Evolutionary conservation across 1,139 yeast genomes (phyloP).

Genomic region (Yamadazyma kanchanaburiensis): DNA sequence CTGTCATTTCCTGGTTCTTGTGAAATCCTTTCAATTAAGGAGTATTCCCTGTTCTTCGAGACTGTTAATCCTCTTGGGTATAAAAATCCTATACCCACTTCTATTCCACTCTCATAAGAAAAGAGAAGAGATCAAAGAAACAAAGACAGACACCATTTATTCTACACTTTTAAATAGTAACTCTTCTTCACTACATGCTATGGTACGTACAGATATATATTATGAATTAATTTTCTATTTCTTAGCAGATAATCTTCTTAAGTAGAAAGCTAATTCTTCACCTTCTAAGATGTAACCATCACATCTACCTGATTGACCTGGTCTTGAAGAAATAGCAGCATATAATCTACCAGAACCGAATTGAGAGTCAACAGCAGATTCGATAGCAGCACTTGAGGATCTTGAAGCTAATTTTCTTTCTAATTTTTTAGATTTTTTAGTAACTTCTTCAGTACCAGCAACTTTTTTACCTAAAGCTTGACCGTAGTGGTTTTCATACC

Average conservation of each 20-base stretch:
- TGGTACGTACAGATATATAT: conserved; percentile 12
- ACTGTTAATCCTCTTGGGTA: too few species aligned
- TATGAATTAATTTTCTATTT: conserved; percentile 53
- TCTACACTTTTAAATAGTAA: too few species aligned
- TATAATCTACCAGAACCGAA: conserved; percentile 98
- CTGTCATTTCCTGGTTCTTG: too few species aligned
- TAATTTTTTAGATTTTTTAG: conserved; percentile 73
- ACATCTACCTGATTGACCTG: conserved; percentile 99
- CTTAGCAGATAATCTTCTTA: conserved; percentile 99
- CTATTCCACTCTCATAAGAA: too few species aligned
- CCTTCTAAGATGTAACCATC: conserved; percentile 99
- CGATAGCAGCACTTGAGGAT: conserved; percentile 80
- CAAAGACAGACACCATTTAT: too few species aligned
- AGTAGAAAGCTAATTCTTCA: conserved; percentile 99
- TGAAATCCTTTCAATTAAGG: too few species aligned
- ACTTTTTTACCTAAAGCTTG: conserved; percentile 81
- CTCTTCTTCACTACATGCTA: too few species aligned
- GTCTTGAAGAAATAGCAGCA: conserved; percentile 99
- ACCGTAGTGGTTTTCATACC: conserved; percentile 99
- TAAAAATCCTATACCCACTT: too few species aligned
- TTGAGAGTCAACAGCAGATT: conserved; percentile 89
- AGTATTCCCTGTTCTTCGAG: too few species aligned
- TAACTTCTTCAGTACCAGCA: conserved; percentile 42
- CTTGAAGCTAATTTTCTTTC: conserved; percentile 92
- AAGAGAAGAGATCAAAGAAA: too few species aligned